Conservation (phyloP, 1,284 basidiomycete species). For the Pholiota adiposa region DNA sequence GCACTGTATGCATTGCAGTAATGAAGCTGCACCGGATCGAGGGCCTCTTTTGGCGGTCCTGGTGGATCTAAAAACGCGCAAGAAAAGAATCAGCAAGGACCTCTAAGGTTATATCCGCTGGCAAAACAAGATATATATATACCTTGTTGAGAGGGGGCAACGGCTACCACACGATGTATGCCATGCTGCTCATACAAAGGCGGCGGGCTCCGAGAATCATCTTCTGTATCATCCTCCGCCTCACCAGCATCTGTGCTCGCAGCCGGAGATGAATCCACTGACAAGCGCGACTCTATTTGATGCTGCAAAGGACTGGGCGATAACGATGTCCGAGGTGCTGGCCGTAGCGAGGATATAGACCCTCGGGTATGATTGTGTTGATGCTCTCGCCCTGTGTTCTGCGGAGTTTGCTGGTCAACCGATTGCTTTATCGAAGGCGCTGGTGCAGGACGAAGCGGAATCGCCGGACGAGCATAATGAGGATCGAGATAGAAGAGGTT, state of each 20-base stretch:
- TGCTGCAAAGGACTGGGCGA: conserved; percentile 66
- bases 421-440: conserved; percentile 32
- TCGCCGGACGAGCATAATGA: conserved; percentile 83
- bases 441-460: conserved; percentile 70
- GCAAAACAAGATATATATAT: not conserved
- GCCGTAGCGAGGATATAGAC: too few species aligned
- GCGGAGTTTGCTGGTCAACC: not conserved
- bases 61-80: not conserved
- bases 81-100: not conserved
- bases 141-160: not conserved
- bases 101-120: too few species aligned
- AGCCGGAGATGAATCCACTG: conserved; percentile 31
- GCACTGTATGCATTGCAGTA: conserved; percentile 45
- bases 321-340: not conserved
- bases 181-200: conserved; percentile 1
- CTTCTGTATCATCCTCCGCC: not conserved
- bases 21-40: conserved; percentile 40
- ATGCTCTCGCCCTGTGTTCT: not conserved
- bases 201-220: not conserved
- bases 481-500: conserved; percentile 96
- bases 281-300: conserved; percentile 52
- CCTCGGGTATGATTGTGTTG: too few species aligned
- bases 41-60: not conserved
- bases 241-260: not conserved
- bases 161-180: not conserved